A percentile compares a stretch with the other conserved stretches of the same genome.
Evolutionary conservation across 148 eudicot species (phyloP).

Genomic region (Vaccinium corymbosum): DNA sequence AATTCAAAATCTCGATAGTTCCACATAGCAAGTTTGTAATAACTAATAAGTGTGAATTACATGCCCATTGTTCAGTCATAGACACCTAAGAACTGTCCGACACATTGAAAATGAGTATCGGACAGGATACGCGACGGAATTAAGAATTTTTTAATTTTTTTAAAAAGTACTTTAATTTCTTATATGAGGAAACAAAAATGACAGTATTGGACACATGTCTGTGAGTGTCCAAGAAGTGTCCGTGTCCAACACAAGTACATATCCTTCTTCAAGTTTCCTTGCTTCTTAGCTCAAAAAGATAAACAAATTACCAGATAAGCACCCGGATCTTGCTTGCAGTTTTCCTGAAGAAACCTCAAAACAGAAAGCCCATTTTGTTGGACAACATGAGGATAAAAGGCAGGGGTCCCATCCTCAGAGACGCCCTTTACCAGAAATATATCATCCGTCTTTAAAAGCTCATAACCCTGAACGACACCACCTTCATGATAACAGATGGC

Average conservation of each 20-base stretch:
- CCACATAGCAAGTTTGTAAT: neutral
- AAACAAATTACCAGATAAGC: conserved; percentile 79
- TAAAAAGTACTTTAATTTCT: neutral
- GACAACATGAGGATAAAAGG: conserved; percentile 88
- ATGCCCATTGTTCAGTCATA: neutral
- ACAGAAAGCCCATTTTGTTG: conserved; percentile 96
- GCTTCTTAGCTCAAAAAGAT: conserved; percentile 11
- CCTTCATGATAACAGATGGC: conserved; percentile 94
- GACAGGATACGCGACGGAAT: neutral
- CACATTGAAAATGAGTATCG: neutral
- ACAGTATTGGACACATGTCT: neutral
- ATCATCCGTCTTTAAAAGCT: conserved; percentile 91
- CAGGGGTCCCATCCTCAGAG: conserved; percentile 93
- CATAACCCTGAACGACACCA: conserved; percentile 99
- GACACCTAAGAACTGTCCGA: neutral
- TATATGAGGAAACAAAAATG: neutral
- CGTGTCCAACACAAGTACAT: neutral
- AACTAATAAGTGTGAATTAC: neutral
- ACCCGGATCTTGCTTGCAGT: conserved; percentile 98
- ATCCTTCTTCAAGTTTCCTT: neutral
- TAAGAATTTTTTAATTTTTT: neutral
- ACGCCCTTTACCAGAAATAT: conserved; percentile 80
- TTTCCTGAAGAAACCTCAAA: conserved; percentile 87
- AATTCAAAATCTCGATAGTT: neutral
- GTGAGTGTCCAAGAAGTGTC: neutral